phyloP scores from a whole-genome alignment of 176 grass and related monocot genomes.

The Ensete glaucum region DNA sequence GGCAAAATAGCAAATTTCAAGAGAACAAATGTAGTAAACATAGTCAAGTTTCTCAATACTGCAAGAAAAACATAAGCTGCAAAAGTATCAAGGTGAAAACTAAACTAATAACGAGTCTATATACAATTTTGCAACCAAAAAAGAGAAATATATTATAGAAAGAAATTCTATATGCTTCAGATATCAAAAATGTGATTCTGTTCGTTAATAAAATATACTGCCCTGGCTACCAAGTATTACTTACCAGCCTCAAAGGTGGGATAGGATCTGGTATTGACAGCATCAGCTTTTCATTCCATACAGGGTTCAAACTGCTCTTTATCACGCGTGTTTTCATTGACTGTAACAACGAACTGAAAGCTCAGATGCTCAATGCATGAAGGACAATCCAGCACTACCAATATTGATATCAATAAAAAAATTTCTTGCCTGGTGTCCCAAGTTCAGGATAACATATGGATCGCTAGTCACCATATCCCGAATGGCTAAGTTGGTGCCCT shows the following conservation, averaged over 20 bases:
- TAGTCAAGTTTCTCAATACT: no score
- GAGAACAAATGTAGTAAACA: no score
- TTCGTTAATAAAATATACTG: not conserved
- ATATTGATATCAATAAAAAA: not conserved
- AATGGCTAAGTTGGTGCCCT: conserved; percentile 77
- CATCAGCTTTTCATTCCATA: conserved; percentile 87
- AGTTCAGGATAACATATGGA: conserved; percentile 81
- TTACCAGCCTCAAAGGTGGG: conserved; percentile 71
- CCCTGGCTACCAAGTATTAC: conserved; percentile 1
- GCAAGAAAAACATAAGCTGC: no score
- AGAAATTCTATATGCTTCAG: no score
- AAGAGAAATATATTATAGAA: no score
- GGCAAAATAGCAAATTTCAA: no score
- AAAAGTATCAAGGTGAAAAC: no score
- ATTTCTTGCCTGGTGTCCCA: conserved; percentile 69
- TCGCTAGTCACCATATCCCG: conserved; percentile 88
- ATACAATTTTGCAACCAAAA: no score
- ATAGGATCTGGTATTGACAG: conserved; percentile 72
- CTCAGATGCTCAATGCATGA: not conserved
- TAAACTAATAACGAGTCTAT: no score
- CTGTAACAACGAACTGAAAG: conserved; percentile 37
- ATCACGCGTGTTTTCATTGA: conserved; percentile 92
- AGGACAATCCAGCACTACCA: not conserved
- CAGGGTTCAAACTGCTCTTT: conserved; percentile 78
- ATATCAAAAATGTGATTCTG: not conserved